Conservation (phyloP, 2,329 filamentous ascomycete species). For the Hypocreales sp. region DNA sequence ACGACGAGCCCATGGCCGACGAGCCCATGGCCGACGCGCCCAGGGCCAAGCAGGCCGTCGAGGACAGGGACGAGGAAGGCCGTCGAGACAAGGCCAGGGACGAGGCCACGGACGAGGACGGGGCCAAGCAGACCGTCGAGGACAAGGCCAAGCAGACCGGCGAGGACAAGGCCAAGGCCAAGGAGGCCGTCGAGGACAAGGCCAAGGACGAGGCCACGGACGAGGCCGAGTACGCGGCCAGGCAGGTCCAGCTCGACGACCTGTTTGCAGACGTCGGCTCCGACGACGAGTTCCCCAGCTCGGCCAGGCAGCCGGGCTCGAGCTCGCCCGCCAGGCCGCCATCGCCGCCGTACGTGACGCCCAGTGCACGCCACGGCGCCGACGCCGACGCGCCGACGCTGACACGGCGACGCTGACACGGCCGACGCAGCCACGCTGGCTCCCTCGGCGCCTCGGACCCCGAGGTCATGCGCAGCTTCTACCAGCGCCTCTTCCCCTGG, state of each 20-base stretch:
- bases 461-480: constrained; percentile 83
- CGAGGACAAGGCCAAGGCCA: neutral
- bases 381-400: too few relatives aligned
- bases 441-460: constrained; percentile 48
- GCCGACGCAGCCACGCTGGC: constrained; percentile 14
- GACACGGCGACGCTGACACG: neutral
- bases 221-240: constrained; percentile 14
- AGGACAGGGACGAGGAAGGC: neutral
- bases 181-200: constrained; percentile 25
- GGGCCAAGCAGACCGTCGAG: too few relatives aligned
- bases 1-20: constrained; percentile 21
- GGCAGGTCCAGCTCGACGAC: constrained; percentile 39
- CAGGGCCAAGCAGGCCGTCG: neutral
- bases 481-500: constrained; percentile 91
- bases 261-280: constrained; percentile 43
- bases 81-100: neutral
- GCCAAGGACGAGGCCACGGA: constrained; percentile 11
- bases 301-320: constrained; percentile 10
- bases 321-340: constrained; percentile 10
- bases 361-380: too few relatives aligned
- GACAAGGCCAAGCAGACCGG: neutral
- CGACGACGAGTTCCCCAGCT: constrained; percentile 45
- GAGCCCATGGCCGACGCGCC: too few relatives aligned
- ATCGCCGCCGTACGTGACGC: constrained; percentile 24
- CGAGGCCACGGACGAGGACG: neutral